Evolutionary conservation across 2,329 filamentous ascomycete species (phyloP).

Genomic region (Gremmenia infestans): DNA sequence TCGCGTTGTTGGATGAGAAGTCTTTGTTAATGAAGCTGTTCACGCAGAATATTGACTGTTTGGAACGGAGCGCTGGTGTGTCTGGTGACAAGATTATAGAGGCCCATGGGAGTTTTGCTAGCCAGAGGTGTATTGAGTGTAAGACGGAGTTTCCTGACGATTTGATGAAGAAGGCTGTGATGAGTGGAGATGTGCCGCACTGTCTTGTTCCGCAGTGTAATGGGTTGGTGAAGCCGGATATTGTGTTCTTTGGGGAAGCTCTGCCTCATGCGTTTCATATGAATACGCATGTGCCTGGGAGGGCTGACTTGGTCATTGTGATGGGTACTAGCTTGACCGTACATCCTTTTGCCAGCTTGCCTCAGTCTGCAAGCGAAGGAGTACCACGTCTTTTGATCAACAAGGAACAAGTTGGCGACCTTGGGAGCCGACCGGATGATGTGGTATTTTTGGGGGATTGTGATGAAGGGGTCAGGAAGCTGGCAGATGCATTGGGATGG

Average conservation of each 20-base stretch:
- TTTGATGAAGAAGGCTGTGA: constrained; percentile 66
- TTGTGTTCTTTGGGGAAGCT: constrained; percentile 78
- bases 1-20: constrained; percentile 75
- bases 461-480: constrained; percentile 70
- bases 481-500: constrained; percentile 83
- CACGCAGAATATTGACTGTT: constrained; percentile 96
- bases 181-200: constrained; percentile 61
- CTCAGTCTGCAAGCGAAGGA: constrained; percentile 53
- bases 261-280: constrained; percentile 62
- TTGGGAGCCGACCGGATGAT: constrained; percentile 77
- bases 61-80: constrained; percentile 83
- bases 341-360: constrained; percentile 82
- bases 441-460: constrained; percentile 79
- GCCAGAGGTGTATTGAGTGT: constrained; percentile 89
- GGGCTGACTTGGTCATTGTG: constrained; percentile 74
- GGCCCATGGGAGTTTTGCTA: constrained; percentile 92
- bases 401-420: constrained; percentile 70
- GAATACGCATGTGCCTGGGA: constrained; percentile 47
- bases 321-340: constrained; percentile 87
- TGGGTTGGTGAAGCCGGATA: constrained; percentile 74
- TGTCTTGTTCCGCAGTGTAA: constrained; percentile 60
- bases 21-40: constrained; percentile 78
- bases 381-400: constrained; percentile 84
- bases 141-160: constrained; percentile 65
- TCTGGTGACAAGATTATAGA: constrained; percentile 78